Evolutionary conservation across 345 rosid species (phyloP), one percentile per base, ranked within the genome.

Genomic region (Passiflora organensis): DNA sequence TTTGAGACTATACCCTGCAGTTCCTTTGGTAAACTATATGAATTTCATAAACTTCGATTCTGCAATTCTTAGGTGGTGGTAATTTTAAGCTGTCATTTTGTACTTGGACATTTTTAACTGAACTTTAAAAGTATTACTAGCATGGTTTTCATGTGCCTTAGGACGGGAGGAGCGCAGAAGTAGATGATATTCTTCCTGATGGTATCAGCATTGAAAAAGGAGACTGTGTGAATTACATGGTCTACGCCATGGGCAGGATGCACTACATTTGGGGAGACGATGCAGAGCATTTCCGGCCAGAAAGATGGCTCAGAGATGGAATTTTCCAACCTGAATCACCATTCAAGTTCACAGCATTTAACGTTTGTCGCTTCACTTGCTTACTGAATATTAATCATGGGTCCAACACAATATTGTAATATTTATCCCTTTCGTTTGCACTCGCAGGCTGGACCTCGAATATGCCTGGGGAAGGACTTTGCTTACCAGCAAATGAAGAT

Each of bases 181-280:
- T 13, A 2, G 89, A 87, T 59, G 98, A 91, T 20, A 46, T 77
- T 50, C 82, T 88, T 37, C 93, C 96, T 0, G 88, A 82, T 56
- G 95, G 95, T 3, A 53, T 45, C 46, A 82, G 63, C 39, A 58
- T 87, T 46, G 85, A 63, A 38, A 85, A 82, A 49, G 95, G 86
- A 5, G 96, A 91, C 25, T 73, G 68, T 0, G 45, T 91, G 1
- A 56, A 46, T 57, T 87, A 87, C 59, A 6, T 75, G 66, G 68
- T 87, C 0, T 91, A 85, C 24, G 78, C 93, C 15, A 91, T 87
- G 95, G 96, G 84, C 2, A 84, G 95, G 73, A 82, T 87, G 93
- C 46, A 56, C 52, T 74, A 63, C 56, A 69, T 83, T 5, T 87
- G 97, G 96, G 96, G 97, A 2, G 75, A 85, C 2, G 86, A 83